Base-by-base conservation (phyloP, 495 filamentous ascomycete species). In the Zalerion maritima region DNA sequence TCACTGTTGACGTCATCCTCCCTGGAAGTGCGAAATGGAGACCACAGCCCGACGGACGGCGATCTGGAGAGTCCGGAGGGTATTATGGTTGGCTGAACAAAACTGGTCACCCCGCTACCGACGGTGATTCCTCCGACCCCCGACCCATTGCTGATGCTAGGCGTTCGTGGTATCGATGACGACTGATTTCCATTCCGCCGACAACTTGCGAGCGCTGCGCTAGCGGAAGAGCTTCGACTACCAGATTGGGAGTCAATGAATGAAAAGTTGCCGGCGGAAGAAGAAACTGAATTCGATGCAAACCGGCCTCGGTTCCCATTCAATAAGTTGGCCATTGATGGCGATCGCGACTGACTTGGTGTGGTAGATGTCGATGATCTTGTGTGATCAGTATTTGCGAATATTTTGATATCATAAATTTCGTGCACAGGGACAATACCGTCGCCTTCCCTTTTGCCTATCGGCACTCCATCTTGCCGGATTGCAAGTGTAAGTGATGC, bases 401-500 rank as follows among this genome's bases (percentile, higher is more conserved):
- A 58, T 11, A 91, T 44, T 42, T 73, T 75, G 31, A 94, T 58
- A 22, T 82, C 75, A 44, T 91, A 94, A 18, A 75, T 56, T n/a
- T 70, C 63, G 18, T 60, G 48, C n/a, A 64, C 38, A 4, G 37
- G 37, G 3, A 47, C 28, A 11, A 22, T 58, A 43, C 22, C 67
- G 36, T 21, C 60, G 49, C 19, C 47, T 29, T 32, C 62, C 58
- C 24, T 51, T 23, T 25, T 41, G 10, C 18, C 40, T 38, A 8
- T 11, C 16, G 24, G 41, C 36, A 36, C 24, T 40, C 43, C 3
- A 72, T 66, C 22, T 76, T 78, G n/a, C 21, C 79, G 70, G 17
- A 79, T 70, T 7, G 87, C 86, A 75, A 94, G 76, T 0, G 89
- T 94, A 16, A 97, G 62, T 0, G 84, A 92, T 6, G 86, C 79